These are phyloP conservation scores for Pleurotus eryngii DNA, from an alignment of 768 basidiomycete species.

Conservation along the genomic window DNA sequence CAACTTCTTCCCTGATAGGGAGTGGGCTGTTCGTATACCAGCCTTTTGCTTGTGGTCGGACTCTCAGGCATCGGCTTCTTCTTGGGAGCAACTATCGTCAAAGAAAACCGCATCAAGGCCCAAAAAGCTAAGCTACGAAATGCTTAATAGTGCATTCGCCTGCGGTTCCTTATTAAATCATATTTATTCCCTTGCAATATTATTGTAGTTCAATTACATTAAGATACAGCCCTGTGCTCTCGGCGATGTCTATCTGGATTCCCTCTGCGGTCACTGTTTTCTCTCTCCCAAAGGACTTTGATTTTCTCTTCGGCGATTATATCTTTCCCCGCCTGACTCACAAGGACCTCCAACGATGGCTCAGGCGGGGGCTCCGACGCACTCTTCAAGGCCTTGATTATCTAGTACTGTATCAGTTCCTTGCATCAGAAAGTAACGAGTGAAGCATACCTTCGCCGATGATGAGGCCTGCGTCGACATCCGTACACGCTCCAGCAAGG, in stretches of 20 bases:
- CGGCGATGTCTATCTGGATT: slow-evolving; percentile 7
- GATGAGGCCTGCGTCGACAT: slow-evolving; percentile 44
- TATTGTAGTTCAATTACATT: slow-evolving; percentile 5
- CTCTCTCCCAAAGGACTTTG: slow-evolving; percentile 33
- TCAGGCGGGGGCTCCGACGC: slow-evolving; percentile 51
- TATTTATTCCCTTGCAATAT: neutral
- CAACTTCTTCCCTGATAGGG: slow-evolving; percentile 76
- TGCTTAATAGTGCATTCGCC: slow-evolving; percentile 38
- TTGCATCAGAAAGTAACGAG: neutral
- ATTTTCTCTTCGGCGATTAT: slow-evolving; percentile 70
- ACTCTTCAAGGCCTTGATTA: slow-evolving; percentile 49
- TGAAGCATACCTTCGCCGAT: slow-evolving; percentile 40
- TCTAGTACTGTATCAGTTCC: slow-evolving; percentile 29
- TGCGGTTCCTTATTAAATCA: neutral
- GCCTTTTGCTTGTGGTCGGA: slow-evolving; percentile 78
- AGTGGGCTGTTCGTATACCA: slow-evolving; percentile 91
- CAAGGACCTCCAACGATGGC: slow-evolving; percentile 38
- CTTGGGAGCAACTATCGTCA: slow-evolving; percentile 70
- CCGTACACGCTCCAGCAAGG: slow-evolving; percentile 48
- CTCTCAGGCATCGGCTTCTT: slow-evolving; percentile 78
- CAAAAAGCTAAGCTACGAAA: slow-evolving; percentile 59
- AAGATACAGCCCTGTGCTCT: neutral
- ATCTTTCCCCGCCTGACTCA: slow-evolving; percentile 61
- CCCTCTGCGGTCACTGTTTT: slow-evolving; percentile 24
- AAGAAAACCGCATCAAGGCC: slow-evolving; percentile 69